These are phyloP conservation scores for Trametes cubensis DNA, from an alignment of 768 basidiomycete species.

Conservation along the genomic window DNA sequence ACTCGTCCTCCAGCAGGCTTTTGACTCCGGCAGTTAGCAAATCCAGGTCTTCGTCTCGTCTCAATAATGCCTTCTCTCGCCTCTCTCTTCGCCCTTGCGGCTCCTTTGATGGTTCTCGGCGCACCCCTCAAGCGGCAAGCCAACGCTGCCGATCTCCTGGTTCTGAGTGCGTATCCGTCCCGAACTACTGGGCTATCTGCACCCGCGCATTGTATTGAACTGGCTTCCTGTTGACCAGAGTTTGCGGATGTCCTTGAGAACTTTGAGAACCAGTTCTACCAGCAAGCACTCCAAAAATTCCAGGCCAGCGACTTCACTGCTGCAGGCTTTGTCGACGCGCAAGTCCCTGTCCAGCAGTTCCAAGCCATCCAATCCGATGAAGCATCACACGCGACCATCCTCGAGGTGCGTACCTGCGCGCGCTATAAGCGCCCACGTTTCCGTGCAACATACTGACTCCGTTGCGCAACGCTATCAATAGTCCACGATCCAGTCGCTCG, in stretches of 20 bases:
- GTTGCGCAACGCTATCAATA: slow-evolving; percentile 26
- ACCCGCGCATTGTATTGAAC: slow-evolving; percentile 1
- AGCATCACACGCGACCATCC: slow-evolving; percentile 54
- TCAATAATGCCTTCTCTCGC: slow-evolving; percentile 30
- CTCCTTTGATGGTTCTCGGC: slow-evolving; percentile 28
- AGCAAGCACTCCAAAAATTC: slow-evolving; percentile 67
- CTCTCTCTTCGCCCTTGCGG: slow-evolving; percentile 32
- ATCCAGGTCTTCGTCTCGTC: slow-evolving; percentile 6
- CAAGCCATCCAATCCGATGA: slow-evolving; percentile 64
- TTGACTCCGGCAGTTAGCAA: slow-evolving; percentile 27
- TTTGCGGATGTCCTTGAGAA: slow-evolving; percentile 79
- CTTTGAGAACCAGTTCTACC: slow-evolving; percentile 71
- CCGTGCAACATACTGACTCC: not conserved
- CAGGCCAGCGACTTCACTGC: slow-evolving; percentile 58
- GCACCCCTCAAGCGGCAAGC: slow-evolving; percentile 39
- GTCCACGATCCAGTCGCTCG: slow-evolving; percentile 55
- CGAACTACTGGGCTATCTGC: not conserved
- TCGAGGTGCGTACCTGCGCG: slow-evolving; percentile 46
- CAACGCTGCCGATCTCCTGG: slow-evolving; percentile 49
- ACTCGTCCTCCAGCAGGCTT: slow-evolving; percentile 34
- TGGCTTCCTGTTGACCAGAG: slow-evolving; percentile 42
- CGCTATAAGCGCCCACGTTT: not conserved
- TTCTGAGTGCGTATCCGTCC: slow-evolving; percentile 54
- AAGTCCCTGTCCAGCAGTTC: slow-evolving; percentile 64
- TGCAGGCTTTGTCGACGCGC: slow-evolving; percentile 63